phyloP scores from a whole-genome alignment of 176 grass and related monocot genomes.

The Carex parvula region DNA sequence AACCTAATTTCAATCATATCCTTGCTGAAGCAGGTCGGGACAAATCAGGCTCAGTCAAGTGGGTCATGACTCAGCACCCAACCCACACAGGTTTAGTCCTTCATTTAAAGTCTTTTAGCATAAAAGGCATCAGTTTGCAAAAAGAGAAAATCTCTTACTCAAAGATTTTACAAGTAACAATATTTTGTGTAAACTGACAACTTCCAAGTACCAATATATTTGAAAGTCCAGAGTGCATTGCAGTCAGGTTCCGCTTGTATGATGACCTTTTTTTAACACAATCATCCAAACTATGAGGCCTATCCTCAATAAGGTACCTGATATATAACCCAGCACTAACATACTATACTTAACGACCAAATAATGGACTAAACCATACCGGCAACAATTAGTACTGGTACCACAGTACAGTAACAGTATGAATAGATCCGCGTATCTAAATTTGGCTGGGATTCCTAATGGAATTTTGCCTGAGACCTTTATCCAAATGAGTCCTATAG shows the following conservation, averaged over 20 bases:
- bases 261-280: neutral
- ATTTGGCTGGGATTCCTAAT: neutral
- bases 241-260: neutral
- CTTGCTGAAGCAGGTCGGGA: neutral
- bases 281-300: neutral
- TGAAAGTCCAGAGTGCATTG: neutral
- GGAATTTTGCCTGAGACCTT: neutral
- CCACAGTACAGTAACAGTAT: neutral
- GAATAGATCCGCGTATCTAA: neutral
- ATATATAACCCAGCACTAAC: neutral
- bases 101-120: neutral
- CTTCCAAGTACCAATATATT: neutral
- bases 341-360: neutral
- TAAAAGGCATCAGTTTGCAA: neutral
- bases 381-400: neutral
- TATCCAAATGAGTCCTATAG: neutral
- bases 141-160: neutral
- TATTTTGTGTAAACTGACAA: neutral
- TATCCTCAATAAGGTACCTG: neutral
- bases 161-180: neutral
- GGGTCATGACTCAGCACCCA: neutral
- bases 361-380: neutral
- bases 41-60: neutral
- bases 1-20: neutral
- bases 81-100: neutral